phyloP scores from a whole-genome alignment of 2,329 filamentous ascomycete species.

The Trichoderma aggressivum region DNA sequence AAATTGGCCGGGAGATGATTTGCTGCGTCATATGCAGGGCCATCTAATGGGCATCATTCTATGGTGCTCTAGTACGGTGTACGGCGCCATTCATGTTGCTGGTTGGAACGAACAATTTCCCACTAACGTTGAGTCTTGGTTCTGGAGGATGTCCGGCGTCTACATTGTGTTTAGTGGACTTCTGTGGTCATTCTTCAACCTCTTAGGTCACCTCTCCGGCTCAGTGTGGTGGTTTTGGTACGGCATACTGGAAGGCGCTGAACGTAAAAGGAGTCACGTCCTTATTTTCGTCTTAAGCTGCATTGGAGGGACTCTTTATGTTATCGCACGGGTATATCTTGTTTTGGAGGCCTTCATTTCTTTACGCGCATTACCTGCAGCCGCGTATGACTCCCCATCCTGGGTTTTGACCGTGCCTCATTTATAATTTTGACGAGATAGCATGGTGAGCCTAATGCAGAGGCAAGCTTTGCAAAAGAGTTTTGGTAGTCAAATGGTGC shows the following conservation, averaged over 20 bases:
- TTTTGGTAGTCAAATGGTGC: not conserved
- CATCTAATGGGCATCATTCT: not conserved
- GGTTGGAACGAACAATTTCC: not conserved
- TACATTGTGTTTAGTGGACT: constrained; percentile 16
- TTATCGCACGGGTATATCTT: constrained; percentile 2
- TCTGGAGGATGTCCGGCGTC: constrained; percentile 2
- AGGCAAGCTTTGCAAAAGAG: not conserved
- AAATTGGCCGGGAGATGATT: constrained; percentile 17
- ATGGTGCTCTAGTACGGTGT: not conserved
- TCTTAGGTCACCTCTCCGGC: constrained; percentile 7
- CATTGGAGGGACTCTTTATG: constrained; percentile 11
- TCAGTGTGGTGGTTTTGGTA: constrained; percentile 15
- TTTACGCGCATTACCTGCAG: constrained; percentile 8
- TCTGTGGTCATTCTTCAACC: constrained; percentile 13
- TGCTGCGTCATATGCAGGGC: not conserved
- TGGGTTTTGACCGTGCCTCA: not conserved
- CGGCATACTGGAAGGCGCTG: constrained; percentile 10
- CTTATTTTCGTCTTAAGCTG: not conserved
- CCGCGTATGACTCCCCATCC: constrained; percentile 7
- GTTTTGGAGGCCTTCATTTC: constrained; percentile 15
- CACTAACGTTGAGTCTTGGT: constrained; percentile 8
- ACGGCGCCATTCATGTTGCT: not conserved
- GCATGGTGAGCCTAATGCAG: not conserved
- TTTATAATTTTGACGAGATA: not conserved
- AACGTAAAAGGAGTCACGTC: constrained; percentile 2